Percentiles rank a stretch among this genome's conserved stretches.
These are phyloP conservation scores for Globisporangium cystogenes DNA, from an alignment of 352 stramenopile species.

Conservation along the genomic window DNA sequence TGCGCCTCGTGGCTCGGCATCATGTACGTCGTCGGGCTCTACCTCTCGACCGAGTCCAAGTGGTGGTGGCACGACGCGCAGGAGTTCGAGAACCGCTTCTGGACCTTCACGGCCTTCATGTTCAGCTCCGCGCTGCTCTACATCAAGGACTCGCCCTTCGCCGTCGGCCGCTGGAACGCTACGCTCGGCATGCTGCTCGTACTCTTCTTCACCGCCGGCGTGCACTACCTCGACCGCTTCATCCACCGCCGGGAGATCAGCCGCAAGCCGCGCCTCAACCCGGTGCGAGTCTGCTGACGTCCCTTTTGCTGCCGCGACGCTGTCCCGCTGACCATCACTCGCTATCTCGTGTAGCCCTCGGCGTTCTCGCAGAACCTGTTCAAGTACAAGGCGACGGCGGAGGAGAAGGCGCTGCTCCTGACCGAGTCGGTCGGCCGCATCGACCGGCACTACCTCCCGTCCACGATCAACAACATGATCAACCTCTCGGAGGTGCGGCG, in stretches of 20 bases:
- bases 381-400: conserved; percentile 74
- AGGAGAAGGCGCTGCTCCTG: conserved; percentile 74
- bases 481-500: conserved; percentile 74
- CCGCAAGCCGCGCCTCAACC: conserved; percentile 46
- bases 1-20: conserved; percentile 78
- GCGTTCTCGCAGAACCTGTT: conserved; percentile 73
- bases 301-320: no score
- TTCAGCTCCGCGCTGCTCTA: conserved; percentile 92
- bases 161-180: conserved; percentile 67
- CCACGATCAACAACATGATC: conserved; percentile 88
- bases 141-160: conserved; percentile 91
- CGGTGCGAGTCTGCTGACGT: no score
- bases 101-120: conserved; percentile 93
- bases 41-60: conserved; percentile 76
- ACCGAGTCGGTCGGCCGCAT: conserved; percentile 69
- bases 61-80: conserved; percentile 87
- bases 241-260: conserved; percentile 73
- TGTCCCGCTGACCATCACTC: no score
- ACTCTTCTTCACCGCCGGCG: conserved; percentile 66
- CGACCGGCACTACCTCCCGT: conserved; percentile 80
- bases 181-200: conserved; percentile 74
- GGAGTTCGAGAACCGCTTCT: conserved; percentile 98
- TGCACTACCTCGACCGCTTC: conserved; percentile 82
- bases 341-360: conserved; percentile 28
- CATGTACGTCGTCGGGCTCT: conserved; percentile 77